Base-by-base conservation (phyloP, 1,284 basidiomycete genomes). In the Megacollybia platyphylla region DNA sequence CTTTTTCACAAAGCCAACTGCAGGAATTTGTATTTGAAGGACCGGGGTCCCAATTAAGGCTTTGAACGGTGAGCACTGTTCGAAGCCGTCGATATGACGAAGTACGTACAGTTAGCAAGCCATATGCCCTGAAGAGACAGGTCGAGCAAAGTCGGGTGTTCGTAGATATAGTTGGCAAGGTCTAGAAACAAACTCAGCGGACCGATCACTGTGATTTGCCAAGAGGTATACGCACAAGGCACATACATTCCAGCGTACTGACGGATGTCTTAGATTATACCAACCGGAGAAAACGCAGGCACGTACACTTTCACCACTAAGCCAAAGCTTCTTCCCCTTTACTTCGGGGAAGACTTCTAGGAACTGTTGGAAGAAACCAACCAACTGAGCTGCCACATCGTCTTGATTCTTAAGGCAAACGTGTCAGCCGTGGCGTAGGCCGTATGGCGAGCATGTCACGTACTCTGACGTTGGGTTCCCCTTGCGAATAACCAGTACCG, bases 401-500 rank as follows among this genome's bases (percentile, higher is more conserved):
- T 77, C 67, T 51, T 85, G 80, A 42, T 84, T 65, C 70, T 85
- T 48, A 26, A 27, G 0, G 28, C n/a, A 34, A 26, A n/a, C 13
- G 10, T 10, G 27, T 34, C 9, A 34, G 13, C 26, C 34, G 8
- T 30, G 7, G 20, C 5, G 9, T 9, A n/a, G 31, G 39, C 7
- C 10, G 7, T 32, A 24, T 7, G 30, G 26, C 27, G 24, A 40
- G 2, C 0, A 26, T 40, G 10, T 31, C 29, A 41, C 46, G 28
- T 24, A 79, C 78, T 44, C 52, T 64, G 44, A 79, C 78, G 46
- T 78, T 73, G 1, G 83, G 81, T 7, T 52, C 68, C 5, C 88
- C 88, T 49, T 79, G 76, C 0, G 81, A 81, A 55, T 81, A 90
- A 1, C 88, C 87, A 0, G 84, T 87, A 6, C 84, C 82, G 20